Evolutionary conservation across 2,329 filamentous ascomycete genomes (phyloP).

Genomic region (Pleomassaria siparia): DNA sequence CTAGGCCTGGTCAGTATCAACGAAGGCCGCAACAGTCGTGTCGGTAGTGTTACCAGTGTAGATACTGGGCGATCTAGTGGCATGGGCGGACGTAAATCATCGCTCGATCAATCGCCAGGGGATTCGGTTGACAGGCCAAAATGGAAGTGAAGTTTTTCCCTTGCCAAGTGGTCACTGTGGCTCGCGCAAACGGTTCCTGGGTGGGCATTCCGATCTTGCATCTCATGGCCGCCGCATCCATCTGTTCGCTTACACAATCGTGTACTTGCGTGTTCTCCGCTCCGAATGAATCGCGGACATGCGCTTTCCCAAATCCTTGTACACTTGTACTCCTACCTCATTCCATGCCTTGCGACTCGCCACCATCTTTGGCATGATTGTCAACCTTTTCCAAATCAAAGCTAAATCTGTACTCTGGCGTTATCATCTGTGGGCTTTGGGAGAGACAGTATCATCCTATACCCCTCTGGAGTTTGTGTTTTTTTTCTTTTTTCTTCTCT

Average conservation of each 20-base stretch:
- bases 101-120: conserved; percentile 1
- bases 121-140: neutral
- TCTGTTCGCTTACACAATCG: neutral
- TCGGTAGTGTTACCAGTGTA: conserved; percentile 7
- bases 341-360: neutral
- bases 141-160: conserved; percentile 3
- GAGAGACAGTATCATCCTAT: conserved; percentile 5
- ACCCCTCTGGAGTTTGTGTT: conserved; percentile 4
- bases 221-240: neutral
- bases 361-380: neutral
- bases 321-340: neutral
- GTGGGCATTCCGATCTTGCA: neutral
- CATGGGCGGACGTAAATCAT: conserved; percentile 12
- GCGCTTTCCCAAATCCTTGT: neutral
- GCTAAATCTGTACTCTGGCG: neutral
- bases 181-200: neutral
- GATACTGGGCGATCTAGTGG: conserved; percentile 24
- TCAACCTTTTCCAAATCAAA: neutral
- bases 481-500: neutral
- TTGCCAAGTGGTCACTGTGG: neutral
- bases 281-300: neutral
- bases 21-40: conserved; percentile 24
- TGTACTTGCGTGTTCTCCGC: neutral
- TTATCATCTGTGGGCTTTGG: conserved; percentile 1
- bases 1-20: conserved; percentile 26